Evolutionary conservation across 1,139 yeast species (phyloP), one percentile per base, ranked within the genome.

Genomic region (Yamadazyma conglobata): DNA sequence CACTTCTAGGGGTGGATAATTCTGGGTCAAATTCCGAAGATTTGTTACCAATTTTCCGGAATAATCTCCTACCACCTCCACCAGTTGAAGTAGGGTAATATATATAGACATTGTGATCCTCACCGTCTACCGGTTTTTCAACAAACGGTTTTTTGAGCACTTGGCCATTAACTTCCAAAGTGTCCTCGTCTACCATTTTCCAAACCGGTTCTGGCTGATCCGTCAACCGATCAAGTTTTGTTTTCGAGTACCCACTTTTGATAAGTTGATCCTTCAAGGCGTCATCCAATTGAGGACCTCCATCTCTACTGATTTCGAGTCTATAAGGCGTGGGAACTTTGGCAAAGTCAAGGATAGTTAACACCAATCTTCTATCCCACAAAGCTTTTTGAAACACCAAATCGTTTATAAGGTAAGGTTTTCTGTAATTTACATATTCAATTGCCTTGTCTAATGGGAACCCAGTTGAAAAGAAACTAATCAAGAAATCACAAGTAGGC

Each of bases 91-190:
- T 74, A 23, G 93, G 84, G 54, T 91, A 91, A 58, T 93, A 93
- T 27, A 93, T 91, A 55, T 83, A 87, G 26, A 93, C 91, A 54
- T 93, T 93, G 59, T 93, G 99, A 56, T 93, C 96, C 59, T 93
- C 99, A 27, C 99, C 99, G 58, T 93, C 96, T 6, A 91, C 98
- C 1, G 99, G 99, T 48, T 93, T 93, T 56, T 93, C 99, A 18
- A 93, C 98, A 66, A 79, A 93, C 6, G 99, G 99, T 51, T 93
- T 93, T 26, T 66, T 69, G 59, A 93, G 62, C 10, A 66, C 62
- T 44, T 75, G 57, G 3, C 95, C 96, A 42, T 84, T 77, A 15
- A 91, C 91, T 35, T 66, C 67, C 33, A 93, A 69, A 0, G 96
- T 87, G 51, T 93, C 97, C n/a, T 62, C 69, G 55, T 87, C 86